These are phyloP conservation scores for Rutstroemia sydowiana DNA, from an alignment of 2,329 filamentous ascomycete genomes.

Conservation along the genomic window DNA sequence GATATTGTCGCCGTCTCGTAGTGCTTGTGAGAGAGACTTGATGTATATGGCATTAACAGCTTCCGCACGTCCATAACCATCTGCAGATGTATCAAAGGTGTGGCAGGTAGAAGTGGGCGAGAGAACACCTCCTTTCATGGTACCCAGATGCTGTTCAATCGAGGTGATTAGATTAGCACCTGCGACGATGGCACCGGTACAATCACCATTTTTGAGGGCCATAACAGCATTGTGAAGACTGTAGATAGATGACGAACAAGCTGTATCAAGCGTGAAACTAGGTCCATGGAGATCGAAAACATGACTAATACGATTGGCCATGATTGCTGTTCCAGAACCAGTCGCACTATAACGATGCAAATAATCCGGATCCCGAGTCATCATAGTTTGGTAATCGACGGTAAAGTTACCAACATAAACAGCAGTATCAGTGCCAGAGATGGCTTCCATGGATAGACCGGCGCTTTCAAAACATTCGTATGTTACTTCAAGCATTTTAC, in stretches of 20 bases:
- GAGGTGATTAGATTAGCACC: constrained; percentile 15
- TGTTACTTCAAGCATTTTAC: constrained; percentile 17
- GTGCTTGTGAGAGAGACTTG: too few relatives aligned
- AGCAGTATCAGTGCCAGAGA: constrained; percentile 12
- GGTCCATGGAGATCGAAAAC: too few relatives aligned
- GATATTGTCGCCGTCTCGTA: too few relatives aligned
- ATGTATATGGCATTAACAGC: too few relatives aligned
- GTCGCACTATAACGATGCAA: neutral
- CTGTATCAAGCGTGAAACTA: constrained; percentile 38
- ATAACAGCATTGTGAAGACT: constrained; percentile 37
- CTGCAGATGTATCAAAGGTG: constrained; percentile 17
- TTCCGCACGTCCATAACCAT: constrained; percentile 40
- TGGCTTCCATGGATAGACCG: constrained; percentile 2
- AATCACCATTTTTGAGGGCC: constrained; percentile 35
- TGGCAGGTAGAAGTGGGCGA: constrained; percentile 7
- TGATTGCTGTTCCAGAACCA: neutral
- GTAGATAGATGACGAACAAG: constrained; percentile 37
- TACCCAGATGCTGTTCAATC: neutral
- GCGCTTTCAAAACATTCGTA: constrained; percentile 16
- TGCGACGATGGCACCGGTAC: constrained; percentile 23
- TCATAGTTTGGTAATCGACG: neutral
- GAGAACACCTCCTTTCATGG: constrained; percentile 31
- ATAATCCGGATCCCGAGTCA: neutral
- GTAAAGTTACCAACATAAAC: neutral
- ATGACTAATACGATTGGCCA: too few relatives aligned